These are phyloP conservation scores for Pseudogymnoascus sp. DNA, from an alignment of 2,329 filamentous ascomycete species.

Conservation along the genomic window DNA sequence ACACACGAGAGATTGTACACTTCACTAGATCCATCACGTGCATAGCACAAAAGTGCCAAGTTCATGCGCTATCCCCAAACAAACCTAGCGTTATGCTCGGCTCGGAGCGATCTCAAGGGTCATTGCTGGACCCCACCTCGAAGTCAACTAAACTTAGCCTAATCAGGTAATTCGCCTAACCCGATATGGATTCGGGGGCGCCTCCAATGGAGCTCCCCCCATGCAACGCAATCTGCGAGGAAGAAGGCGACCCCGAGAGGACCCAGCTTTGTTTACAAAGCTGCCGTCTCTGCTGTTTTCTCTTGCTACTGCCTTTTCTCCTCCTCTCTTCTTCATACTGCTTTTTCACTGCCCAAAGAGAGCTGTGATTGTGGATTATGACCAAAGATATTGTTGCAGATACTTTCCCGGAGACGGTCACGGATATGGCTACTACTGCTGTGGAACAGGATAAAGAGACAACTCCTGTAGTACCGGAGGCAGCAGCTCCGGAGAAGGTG, in stretches of 20 bases:
- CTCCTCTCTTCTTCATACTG: background rate
- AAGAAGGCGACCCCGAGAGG: background rate
- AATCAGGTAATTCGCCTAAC: background rate
- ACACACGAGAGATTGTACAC: background rate
- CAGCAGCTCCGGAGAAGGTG: background rate
- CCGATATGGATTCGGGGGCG: background rate
- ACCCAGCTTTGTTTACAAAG: conserved; percentile 8
- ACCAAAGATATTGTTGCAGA: conserved; percentile 6
- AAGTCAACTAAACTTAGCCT: background rate
- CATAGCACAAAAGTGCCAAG: conserved; percentile 4
- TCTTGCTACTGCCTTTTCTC: background rate
- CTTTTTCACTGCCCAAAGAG: conserved; percentile 1
- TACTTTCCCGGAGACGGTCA: background rate
- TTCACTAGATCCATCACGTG: background rate
- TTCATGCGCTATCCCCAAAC: background rate
- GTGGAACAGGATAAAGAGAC: background rate
- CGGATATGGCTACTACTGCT: conserved; percentile 3
- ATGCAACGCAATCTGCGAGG: conserved; percentile 8
- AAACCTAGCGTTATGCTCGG: background rate
- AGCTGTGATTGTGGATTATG: conserved; percentile 8
- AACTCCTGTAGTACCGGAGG: background rate
- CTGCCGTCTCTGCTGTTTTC: background rate
- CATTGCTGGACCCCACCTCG: conserved; percentile 1
- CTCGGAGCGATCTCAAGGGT: conserved; percentile 8
- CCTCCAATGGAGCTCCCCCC: conserved; percentile 6